Evolutionary conservation across 1,284 basidiomycete genomes (phyloP).

Genomic region (Testicularia cyperi): DNA sequence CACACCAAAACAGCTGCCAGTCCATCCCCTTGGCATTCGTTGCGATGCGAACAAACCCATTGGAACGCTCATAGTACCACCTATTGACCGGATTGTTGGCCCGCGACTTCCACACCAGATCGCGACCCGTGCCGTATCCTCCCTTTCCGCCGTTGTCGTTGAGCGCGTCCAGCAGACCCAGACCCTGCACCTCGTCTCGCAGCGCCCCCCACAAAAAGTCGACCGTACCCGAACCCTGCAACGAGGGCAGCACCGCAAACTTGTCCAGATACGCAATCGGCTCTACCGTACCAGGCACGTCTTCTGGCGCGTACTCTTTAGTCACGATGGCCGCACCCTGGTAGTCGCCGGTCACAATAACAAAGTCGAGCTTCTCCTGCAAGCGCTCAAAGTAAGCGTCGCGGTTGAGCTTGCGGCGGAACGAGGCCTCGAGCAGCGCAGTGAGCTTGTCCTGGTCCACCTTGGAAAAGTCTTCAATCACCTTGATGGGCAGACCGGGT

Average conservation of each 20-base stretch:
- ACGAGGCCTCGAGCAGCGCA: slow-evolving; percentile 80
- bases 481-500: slow-evolving; percentile 80
- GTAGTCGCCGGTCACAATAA: slow-evolving; percentile 94
- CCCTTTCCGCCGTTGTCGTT: slow-evolving; percentile 85
- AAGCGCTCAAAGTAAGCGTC: slow-evolving; percentile 78
- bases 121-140: slow-evolving; percentile 83
- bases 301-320: slow-evolving; percentile 65
- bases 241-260: slow-evolving; percentile 88
- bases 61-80: slow-evolving; percentile 97
- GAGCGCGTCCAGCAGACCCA: slow-evolving; percentile 87
- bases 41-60: slow-evolving; percentile 77
- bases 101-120: slow-evolving; percentile 92
- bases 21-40: slow-evolving; percentile 32
- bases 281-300: slow-evolving; percentile 20
- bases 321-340: slow-evolving; percentile 93
- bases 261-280: slow-evolving; percentile 93
- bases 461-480: slow-evolving; percentile 69
- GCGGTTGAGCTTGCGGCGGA: slow-evolving; percentile 74
- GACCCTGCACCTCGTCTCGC: slow-evolving; percentile 95
- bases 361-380: slow-evolving; percentile 78
- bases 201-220: slow-evolving; percentile 99
- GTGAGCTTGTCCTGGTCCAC: slow-evolving; percentile 79
- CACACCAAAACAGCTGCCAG: slow-evolving; percentile 98
- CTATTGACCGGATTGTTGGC: slow-evolving; percentile 94
- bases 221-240: slow-evolving; percentile 97